Evolutionary conservation across 73 alveolate species (phyloP).

Genomic region (Paramecium pentaurelia): DNA sequence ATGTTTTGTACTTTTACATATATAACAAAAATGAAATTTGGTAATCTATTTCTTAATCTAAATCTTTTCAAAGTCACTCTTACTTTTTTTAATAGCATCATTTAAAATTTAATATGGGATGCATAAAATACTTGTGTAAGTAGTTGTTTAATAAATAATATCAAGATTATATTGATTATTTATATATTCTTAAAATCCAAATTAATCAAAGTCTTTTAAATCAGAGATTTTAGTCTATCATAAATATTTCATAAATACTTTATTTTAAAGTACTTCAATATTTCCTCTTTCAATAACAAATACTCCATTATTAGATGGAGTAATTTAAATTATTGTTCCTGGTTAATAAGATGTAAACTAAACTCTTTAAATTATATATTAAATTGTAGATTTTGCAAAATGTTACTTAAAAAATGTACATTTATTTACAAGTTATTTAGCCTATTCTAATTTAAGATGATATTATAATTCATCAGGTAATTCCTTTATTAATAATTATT

Average conservation of each 20-base stretch:
- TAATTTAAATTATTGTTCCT: background rate
- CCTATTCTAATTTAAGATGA: background rate
- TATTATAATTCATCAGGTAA: constrained; percentile 51
- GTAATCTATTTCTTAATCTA: background rate
- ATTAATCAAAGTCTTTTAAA: background rate
- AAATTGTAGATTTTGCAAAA: background rate
- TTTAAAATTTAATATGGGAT: background rate
- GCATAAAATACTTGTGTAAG: background rate
- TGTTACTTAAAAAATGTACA: constrained; percentile 40
- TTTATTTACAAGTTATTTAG: background rate
- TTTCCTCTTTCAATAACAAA: background rate
- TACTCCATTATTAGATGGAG: background rate
- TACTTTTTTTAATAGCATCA: background rate
- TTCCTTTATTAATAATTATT: background rate
- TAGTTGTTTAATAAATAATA: background rate
- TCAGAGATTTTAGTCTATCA: background rate
- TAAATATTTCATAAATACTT: background rate
- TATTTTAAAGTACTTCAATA: background rate
- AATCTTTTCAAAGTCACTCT: background rate
- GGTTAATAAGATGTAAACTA: background rate
- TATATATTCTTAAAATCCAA: background rate
- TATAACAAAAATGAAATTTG: background rate
- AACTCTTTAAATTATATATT: background rate
- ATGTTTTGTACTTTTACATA: background rate
- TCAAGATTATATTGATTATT: background rate